Base-by-base conservation (phyloP, 352 stramenopile species). In the Phytophthora pinifolia region DNA sequence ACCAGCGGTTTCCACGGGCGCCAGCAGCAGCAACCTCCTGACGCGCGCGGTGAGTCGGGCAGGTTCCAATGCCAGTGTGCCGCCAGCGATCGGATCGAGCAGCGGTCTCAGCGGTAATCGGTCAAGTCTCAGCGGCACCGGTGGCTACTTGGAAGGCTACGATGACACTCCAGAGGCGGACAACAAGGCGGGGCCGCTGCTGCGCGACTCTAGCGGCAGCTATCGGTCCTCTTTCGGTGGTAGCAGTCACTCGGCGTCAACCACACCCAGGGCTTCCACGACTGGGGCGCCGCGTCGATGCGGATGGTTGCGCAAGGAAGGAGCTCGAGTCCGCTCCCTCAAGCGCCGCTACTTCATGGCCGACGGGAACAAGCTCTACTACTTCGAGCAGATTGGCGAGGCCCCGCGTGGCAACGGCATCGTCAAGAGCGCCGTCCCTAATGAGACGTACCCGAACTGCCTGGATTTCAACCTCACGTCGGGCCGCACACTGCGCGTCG, bases 291-390 rank as follows among this genome's bases (percentile, higher is more conserved):
- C 63, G 9, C 66, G 65, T 22, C 89, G 89, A 43, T 76, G 67
- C n/a, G 84, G 84, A 14, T 92, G 84, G 81, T 54, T 94, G 45
- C 76, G 74, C 32, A 94, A 94, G 58, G 79, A 94, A 74, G 84
- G 84, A 31, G 69, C 82, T 8, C 56, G 70, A 36, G 62, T 83
- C 29, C 88, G 86, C 39, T 87, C 70, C 30, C 87, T 86, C 50
- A 91, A 91, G 49, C 78, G 82, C 4, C 81, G 84, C 17, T 92
- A 88, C 59, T 89, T 94, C 46, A 72, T 90, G 39, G 71, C 76
- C 2, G 70, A 87, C 30, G 74, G 62, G n/a, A 68, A 66, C 17
- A 62, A 70, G 31, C 46, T 89, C 15, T 73, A 78, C 17, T 89
- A 87, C 66, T 84, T 74, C 27, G 78, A 87, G 54, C 67, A 85